A percentile compares a stretch with the other conserved stretches of the same genome.
These are phyloP conservation scores for Pugionium cornutum DNA, from an alignment of 345 rosid species.

Conservation along the genomic window DNA sequence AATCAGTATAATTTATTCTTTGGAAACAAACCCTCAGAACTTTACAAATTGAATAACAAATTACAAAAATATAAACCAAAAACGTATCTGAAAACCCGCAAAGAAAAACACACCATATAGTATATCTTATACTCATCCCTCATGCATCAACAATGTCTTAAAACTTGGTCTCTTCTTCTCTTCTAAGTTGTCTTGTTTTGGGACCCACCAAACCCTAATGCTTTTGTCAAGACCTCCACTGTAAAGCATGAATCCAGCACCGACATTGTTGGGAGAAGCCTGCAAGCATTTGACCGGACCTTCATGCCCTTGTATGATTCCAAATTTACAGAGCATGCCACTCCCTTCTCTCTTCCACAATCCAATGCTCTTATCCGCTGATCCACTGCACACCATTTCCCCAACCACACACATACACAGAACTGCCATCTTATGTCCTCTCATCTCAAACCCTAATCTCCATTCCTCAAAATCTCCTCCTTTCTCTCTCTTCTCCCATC, in stretches of 20 bases:
- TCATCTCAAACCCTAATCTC: constrained; percentile 60
- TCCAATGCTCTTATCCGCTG: constrained; percentile 86
- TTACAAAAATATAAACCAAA: constrained; percentile 36
- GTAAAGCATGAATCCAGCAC: constrained; percentile 77
- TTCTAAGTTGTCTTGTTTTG: constrained; percentile 40
- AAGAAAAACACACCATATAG: constrained; percentile 4
- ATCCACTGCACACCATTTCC: constrained; percentile 72
- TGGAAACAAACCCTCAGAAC: not conserved
- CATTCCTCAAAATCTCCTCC: constrained; percentile 49
- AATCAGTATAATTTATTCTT: constrained; percentile 16
- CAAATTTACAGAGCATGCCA: constrained; percentile 53
- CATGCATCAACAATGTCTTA: constrained; percentile 22
- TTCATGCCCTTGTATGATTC: constrained; percentile 68
- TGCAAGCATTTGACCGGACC: constrained; percentile 96
- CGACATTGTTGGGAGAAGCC: constrained; percentile 56
- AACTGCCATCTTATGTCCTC: constrained; percentile 76
- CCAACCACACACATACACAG: constrained; percentile 68
- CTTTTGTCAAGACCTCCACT: constrained; percentile 93
- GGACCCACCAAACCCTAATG: constrained; percentile 92
- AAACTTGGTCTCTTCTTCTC: constrained; percentile 35
- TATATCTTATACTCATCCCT: constrained; percentile 27
- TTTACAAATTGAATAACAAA: constrained; percentile 39
- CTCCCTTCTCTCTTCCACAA: constrained; percentile 67
- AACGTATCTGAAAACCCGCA: constrained; percentile 24
- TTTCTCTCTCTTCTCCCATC: constrained; percentile 59